Evolutionary conservation across 108 stramenopile genomes (phyloP), one percentile per base, ranked within the genome.

Genomic region (Chaetoceros tenuissimus): DNA sequence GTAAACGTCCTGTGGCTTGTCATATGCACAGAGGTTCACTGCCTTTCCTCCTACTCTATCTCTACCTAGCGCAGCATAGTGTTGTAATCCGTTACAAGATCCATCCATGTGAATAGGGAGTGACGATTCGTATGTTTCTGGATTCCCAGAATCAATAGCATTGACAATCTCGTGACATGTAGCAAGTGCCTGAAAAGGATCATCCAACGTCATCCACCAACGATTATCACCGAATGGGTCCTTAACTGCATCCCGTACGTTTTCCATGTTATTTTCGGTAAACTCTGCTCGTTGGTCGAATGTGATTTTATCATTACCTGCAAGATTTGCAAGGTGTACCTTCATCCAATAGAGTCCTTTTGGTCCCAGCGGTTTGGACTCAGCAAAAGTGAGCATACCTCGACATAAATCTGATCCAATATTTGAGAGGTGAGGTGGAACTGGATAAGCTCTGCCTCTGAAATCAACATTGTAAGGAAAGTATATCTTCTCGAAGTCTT

Each of bases 401-500:
- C 98, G 75, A 63, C 96, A 97, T 8, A 99, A 60, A 74, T 99
- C 99, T 0, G 94, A 90, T 7, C 98, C 98, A 31, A 98, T 78
- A 74, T 96, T 96, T 51, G 92, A 97, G 3, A 99, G 65, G 71
- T 99, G 95, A 1, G 99, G 98, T 43, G 99, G 97, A 0, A 99
- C 75, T 10, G 99, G 99, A 63, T 99, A 94, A 16, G 94, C 97
- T 16, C 99, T 76, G 19, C 99, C 98, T 16, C 99, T 77, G 67
- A 99, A 99, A 68, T 99, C 99, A 57, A 99, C 71, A 71, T 98
- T 99, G 87, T 97, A 96, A 7, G 97, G 97, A 59, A 98, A 99
- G 74, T 86, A 99, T 28, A 99, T 84, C 55, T 70, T 64, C 24
- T 86, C 83, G 54, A 82, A 89, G 34, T 96, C 80, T 66, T 72